Base-by-base conservation (phyloP, 1,139 yeast genomes). In the Arxiozyma telluris region DNA sequence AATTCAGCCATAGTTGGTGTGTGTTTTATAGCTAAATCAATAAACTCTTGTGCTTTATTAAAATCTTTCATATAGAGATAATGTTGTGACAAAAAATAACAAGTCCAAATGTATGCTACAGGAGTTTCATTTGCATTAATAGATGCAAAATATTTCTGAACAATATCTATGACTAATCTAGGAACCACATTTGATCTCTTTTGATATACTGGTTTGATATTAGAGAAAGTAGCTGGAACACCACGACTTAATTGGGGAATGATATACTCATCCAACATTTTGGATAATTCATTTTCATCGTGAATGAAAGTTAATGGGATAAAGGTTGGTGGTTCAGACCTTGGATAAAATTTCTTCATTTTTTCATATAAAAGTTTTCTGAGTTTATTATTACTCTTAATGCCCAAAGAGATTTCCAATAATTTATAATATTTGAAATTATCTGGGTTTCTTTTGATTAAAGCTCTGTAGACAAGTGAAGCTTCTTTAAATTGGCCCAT, bases 141-240 rank as follows among this genome's bases (percentile, higher is more conserved):
- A 52, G 58, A 59, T 8, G 64, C 61, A 61, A 74, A 72, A 61
- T 79, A 84, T 4, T 80, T 77, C 49, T 69, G 60, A 15, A 84
- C 88, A 52, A 84, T 72, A 38, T 76, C 66, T 57, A 79, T 82
- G 58, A 89, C 78, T 6, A 78, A 70, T 17, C 66, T 67, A 1
- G 67, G 57, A 18, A 65, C 56, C 17, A 57, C 53, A 7, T 53
- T 50, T n/a, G 56, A 38, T 54, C 69, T 64, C 59, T 79, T 78
- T 54, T 74, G 76, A 70, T 89, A 90, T 59, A 91, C 75, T 1
- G 94, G 87, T 71, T 91, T 90, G 53, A 93, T 80, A 63, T 87
- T 85, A 50, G 86, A 86, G 72, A 91, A 93, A 7, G 95, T 79
- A 0, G 97, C 88, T 4, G 98, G 98, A 39, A 90, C 94, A 43